Base-by-base conservation (phyloP, 2,329 filamentous ascomycete genomes). In the Aspergillus japonicus region DNA sequence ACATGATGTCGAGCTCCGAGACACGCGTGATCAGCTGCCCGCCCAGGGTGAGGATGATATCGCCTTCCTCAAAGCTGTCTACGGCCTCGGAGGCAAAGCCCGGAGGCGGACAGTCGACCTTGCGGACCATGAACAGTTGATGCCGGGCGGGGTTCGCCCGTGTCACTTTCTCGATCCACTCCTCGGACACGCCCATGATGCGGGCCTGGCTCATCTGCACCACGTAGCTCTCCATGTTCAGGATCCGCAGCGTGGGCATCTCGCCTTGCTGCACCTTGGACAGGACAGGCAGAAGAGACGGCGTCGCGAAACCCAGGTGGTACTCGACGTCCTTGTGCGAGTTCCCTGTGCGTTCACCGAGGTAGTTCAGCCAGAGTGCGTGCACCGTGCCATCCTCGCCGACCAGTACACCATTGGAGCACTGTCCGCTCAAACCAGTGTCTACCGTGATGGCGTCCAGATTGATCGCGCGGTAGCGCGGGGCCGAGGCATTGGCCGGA, bases 111-210 rank as follows among this genome's bases (percentile, higher is more conserved):
- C 86, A 87, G 68, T 89, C 82, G 62, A 96, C 89, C 79, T 99
- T 99, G 69, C 92, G 89, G 31, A 99, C 92, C 90, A 99, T 97
- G 81, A 99, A 99, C 42, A 99, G 85, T 78, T 99, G 95, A 73
- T 99, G 95, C 59, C 92, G 90, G 54, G 95, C 89, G 44, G 91
- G 90, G 75, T 99, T 97, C 63, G 92, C 91, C 65, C 88, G 82
- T 56, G 95, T 89, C 2, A 97, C 94, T 75, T 92, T 90, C 68
- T 91, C 84, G 69, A 99, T 96, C 95, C 94, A 98, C 63, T 96
- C 89, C 69, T 98, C 93, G 0, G 91, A 91, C 1, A 98, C 92
- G 10, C 95, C 95, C 93, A 99, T 98, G 66, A 98, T 92, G 42
- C 93, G 89, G 16, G 92, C 94, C 78, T 99, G 95, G 44, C 90